Evolutionary conservation across 2,329 filamentous ascomycete species (phyloP).

Genomic region (Cladosporium sp.): DNA sequence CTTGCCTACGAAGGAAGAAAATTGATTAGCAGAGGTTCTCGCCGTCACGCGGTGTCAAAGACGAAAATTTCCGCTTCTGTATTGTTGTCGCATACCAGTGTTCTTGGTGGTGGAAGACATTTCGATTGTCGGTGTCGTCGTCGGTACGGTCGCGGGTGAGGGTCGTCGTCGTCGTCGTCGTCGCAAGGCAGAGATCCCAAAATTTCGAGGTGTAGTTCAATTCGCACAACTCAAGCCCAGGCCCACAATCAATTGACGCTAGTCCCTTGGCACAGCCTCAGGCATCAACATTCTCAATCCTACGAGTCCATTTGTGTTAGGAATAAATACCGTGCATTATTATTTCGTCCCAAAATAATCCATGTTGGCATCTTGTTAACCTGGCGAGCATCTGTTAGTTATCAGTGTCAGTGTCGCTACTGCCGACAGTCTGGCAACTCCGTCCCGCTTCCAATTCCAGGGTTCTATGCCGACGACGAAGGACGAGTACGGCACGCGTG

Average conservation of each 20-base stretch:
- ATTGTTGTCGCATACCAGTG: slow-evolving; percentile 14
- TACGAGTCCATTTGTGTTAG: background rate
- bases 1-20: slow-evolving; percentile 35
- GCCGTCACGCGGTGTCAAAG: slow-evolving; percentile 5
- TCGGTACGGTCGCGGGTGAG: slow-evolving; percentile 13
- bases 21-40: slow-evolving; percentile 32
- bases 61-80: background rate
- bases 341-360: background rate
- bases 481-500: background rate
- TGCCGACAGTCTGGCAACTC: background rate
- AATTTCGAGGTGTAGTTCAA: slow-evolving; percentile 40
- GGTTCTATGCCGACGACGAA: background rate
- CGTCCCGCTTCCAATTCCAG: background rate
- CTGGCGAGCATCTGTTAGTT: background rate
- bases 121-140: slow-evolving; percentile 15
- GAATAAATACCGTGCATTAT: background rate
- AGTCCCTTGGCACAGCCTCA: background rate
- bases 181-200: slow-evolving; percentile 57
- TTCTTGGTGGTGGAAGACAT: slow-evolving; percentile 16
- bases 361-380: background rate
- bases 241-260: slow-evolving; percentile 48
- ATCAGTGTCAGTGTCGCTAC: background rate
- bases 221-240: slow-evolving; percentile 46
- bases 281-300: background rate
- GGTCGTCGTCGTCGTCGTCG: slow-evolving; percentile 5